These are phyloP conservation scores for Candida vaughaniae DNA, from an alignment of 805 yeast genomes.

Conservation along the genomic window DNA sequence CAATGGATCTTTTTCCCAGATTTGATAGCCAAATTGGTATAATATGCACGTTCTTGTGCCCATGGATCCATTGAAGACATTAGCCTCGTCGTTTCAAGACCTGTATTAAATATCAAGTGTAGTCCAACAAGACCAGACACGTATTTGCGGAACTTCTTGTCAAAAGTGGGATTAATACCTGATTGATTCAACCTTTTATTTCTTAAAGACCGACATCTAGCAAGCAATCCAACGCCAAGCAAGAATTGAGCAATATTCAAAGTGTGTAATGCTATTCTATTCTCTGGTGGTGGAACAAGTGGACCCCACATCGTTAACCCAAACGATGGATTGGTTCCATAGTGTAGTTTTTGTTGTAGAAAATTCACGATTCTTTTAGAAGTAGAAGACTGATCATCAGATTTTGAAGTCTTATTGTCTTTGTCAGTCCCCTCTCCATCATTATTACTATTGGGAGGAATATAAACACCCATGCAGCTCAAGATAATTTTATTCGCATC, in stretches of 20 bases:
- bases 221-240: slow-evolving; percentile 38
- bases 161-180: slow-evolving; percentile 14
- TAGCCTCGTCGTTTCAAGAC: slow-evolving; percentile 56
- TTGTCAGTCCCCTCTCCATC: slow-evolving; percentile 3
- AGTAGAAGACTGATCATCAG: not conserved
- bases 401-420: not conserved
- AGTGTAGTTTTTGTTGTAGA: slow-evolving; percentile 1
- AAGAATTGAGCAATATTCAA: slow-evolving; percentile 54
- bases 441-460: slow-evolving; percentile 28
- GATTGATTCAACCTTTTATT: slow-evolving; percentile 9
- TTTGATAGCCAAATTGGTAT: slow-evolving; percentile 49
- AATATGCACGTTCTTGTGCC: slow-evolving; percentile 62
- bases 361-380: not conserved
- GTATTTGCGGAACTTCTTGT: slow-evolving; percentile 15
- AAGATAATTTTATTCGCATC: no score
- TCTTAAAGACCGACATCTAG: slow-evolving; percentile 18
- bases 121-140: slow-evolving; percentile 35
- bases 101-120: slow-evolving; percentile 49
- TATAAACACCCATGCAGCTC: slow-evolving; percentile 39
- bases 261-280: slow-evolving; percentile 50
- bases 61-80: slow-evolving; percentile 59
- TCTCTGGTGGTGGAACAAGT: slow-evolving; percentile 70
- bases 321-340: slow-evolving; percentile 45
- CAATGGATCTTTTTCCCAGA: slow-evolving; percentile 49
- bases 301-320: slow-evolving; percentile 71